Base-by-base conservation (phyloP, 106 monocot species). In the Platanthera zijinensis region DNA sequence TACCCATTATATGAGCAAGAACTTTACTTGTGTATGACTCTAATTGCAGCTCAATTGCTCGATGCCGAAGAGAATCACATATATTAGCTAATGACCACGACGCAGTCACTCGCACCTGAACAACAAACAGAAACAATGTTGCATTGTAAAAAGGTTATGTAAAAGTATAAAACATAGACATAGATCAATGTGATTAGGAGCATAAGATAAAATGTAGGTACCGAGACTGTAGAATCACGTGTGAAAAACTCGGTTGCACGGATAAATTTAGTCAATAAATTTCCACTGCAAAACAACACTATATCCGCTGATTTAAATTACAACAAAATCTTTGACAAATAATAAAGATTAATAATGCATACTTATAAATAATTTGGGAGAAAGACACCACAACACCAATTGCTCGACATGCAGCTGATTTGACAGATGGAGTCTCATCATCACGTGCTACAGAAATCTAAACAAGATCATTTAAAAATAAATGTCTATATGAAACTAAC, bases 61-160 rank as follows among this genome's bases (percentile, higher is more conserved):
- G 83, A 68, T 82, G 76, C 56, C 92, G 90, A 88, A 99, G 86
- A 81, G 92, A 91, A 81, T 94, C 92, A 83, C 99, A 99, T 76
- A 99, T 90, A 78, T 99, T 99, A 85, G 99, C 99, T 75, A 99
- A 81, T 66, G 99, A 89, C 99, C 99, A 99, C 17, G 94, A 92
- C 11, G 99, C 86, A 57, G 99, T 87, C 78, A 99, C 83, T 11
- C 94, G 83, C 7, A 94, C 94, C 99, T 99, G 77, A 78, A 78
- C 52, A 52, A 11, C 32, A 32, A 10, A 32, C 10, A 32, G 32
- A 66, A 53, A 56, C 62, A 5, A 51, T 5, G 13, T 53, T 10
- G 52, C 52, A 53, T 53, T 53, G 52, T 53, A 8, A 10, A 8
- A 66, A 30, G 66, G 32, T 66, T 3, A 66, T n/a, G 32, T 30